Base-by-base conservation (phyloP, 179 eudicot genomes). In the Silene coronaria region DNA sequence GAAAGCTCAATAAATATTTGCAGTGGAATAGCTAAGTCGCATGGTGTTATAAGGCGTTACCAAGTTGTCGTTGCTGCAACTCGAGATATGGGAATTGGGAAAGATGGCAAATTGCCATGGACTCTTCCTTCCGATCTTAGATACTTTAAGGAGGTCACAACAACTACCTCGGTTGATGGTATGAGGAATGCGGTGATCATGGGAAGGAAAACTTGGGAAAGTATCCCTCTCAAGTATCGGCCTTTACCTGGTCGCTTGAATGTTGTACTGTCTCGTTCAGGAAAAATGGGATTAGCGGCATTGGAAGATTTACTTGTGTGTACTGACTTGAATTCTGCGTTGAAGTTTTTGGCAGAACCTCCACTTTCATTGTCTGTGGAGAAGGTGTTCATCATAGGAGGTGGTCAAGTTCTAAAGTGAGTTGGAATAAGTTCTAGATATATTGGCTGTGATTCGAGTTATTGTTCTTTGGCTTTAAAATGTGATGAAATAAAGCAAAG, bases 181-280 rank as follows among this genome's bases (percentile, higher is more conserved):
- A 80, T 72, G n/a, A 80, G 59, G 74, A 80, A 80, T 61, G 83
- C 77, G 0, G 83, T 80, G 24, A 77, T 80, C 38, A 80, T 80
- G 83, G 83, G 83, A 46, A 67, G 83, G 57, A 73, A 22, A 21
- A 76, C 83, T 59, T 80, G 83, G 83, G 80, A 77, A 32, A 77
- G 77, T 26, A 73, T 80, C 61, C 75, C 83, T 76, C 74, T 3
- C 2, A 76, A 76, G 70, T 72, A 65, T 26, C 80, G 59, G 23
- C 83, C 83, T 66, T 70, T 76, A 30, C 80, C 77, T 72, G 77
- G 77, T 42, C 77, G 80, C 17, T 70, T 80, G 36, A 80, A 80
- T 67, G 67, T 80, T 48, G 83, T 80, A 23, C 30, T 80, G 26
- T 76, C 80, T 61, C 83, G 75, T 27, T 78, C 80, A 26, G 71